Base-by-base conservation (phyloP, 1,284 basidiomycete genomes). In the Austroboletus niveus region DNA sequence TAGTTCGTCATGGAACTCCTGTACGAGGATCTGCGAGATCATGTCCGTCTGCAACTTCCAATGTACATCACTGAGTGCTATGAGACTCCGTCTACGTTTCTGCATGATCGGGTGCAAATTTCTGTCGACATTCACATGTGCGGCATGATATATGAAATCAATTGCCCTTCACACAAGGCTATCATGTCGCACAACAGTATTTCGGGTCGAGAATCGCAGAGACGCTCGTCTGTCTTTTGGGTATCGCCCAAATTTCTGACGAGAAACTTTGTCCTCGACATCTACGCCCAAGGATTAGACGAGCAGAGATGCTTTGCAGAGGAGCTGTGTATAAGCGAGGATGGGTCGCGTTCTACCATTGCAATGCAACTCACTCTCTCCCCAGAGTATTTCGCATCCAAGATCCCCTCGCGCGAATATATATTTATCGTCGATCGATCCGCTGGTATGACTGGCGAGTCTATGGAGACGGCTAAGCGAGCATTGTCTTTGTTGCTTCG, bases 241-340 rank as follows among this genome's bases (percentile, higher is more conserved):
- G 58, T 60, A 11, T 79, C 78, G 1, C 14, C 53, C 3, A 60
- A 62, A 4, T 79, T 76, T 55, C 65, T 81, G 14, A 62, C 64
- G 1, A 57, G 64, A 5, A 78, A 81, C 55, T 81, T 82, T 45
- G 66, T 80, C 3, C 55, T 82, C 27, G 64, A 72, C 14, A 66
- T 81, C 29, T 62, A 71, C 27, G 75, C 79, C 0, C 65, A 71
- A 5, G 74, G 66, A 6, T 62, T 84, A 4, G 81, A 81, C 53
- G 57, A 62, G 27, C 77, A 82, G 4, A 72, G 81, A 9, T 82
- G 80, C 52, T 80, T 84, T 57, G 79, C 75, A 1, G 80, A 83
- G 56, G 58, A 73, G 3, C 64, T 70, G 27, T 53, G 52, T 14
- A 59, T 64, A 41, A 53, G 60, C 3, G 48, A 54, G 31, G 51